Evolutionary conservation across 202 grass and related monocot species (phyloP).

Genomic region (Digitaria exilis): DNA sequence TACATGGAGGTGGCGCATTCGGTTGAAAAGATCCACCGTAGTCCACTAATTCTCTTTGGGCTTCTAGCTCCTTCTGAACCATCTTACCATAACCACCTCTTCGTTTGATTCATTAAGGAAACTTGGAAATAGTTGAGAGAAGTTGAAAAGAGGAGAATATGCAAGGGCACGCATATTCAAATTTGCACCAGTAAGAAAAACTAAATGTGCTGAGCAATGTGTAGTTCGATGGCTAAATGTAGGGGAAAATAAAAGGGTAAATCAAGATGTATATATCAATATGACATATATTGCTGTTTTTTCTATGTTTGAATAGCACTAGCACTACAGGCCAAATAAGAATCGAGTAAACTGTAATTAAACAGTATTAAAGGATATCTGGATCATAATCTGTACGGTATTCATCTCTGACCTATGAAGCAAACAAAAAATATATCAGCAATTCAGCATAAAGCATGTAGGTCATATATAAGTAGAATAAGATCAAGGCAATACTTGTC

Average conservation of each 20-base stretch:
- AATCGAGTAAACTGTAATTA: background rate
- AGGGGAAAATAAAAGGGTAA: background rate
- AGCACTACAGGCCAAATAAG: constrained; percentile 16
- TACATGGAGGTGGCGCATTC: constrained; percentile 57
- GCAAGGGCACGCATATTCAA: constrained; percentile 27
- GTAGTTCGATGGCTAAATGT: background rate
- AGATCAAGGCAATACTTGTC: constrained; percentile 63
- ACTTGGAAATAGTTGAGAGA: background rate
- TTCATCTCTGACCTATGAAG: constrained; percentile 79
- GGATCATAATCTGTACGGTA: constrained; percentile 99
- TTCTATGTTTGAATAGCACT: constrained; percentile 9
- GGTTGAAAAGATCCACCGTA: constrained; percentile 71
- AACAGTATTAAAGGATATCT: constrained; percentile 58
- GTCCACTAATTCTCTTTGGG: constrained; percentile 91
- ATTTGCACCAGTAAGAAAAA: background rate
- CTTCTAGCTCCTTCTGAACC: constrained; percentile 96
- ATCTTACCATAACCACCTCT: constrained; percentile 98
- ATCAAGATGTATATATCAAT: background rate
- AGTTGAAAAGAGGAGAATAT: background rate
- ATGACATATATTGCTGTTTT: background rate
- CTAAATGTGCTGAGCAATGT: background rate
- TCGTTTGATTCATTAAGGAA: constrained; percentile 65
- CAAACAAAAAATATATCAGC: constrained; percentile 35
- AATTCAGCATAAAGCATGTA: constrained; percentile 31
- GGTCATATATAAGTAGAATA: constrained; percentile 16